phyloP scores from a whole-genome alignment of 495 filamentous ascomycete genomes.

The Diplogelasinospora grovesii region DNA sequence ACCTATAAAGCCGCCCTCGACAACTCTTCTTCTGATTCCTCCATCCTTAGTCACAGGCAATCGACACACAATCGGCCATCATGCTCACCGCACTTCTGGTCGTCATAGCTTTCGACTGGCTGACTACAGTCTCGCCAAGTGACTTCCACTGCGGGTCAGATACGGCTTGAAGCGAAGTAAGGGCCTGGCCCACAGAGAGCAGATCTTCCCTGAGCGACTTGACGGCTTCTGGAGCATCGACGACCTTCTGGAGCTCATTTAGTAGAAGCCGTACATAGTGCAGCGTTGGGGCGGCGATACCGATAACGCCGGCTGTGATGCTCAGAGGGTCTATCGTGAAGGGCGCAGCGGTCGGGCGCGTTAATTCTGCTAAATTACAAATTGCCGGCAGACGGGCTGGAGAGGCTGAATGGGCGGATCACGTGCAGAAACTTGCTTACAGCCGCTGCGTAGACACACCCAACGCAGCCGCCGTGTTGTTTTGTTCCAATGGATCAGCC shows the following conservation, averaged over 20 bases:
- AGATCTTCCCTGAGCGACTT: constrained; percentile 27
- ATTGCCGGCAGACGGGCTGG: not conserved
- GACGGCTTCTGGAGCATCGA: constrained; percentile 31
- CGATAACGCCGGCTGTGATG: constrained; percentile 27
- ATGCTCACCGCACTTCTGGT: too few species aligned
- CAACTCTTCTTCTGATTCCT: too few species aligned
- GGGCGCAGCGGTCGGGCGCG: not conserved
- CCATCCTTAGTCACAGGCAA: too few species aligned
- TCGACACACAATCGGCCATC: too few species aligned
- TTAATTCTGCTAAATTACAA: not conserved
- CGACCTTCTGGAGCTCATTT: constrained; percentile 32
- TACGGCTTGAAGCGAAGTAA: constrained; percentile 30
- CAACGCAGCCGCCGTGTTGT: too few species aligned
- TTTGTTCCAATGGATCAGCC: too few species aligned
- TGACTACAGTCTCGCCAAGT: constrained; percentile 26
- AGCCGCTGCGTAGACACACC: too few species aligned
- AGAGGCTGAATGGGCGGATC: too few species aligned
- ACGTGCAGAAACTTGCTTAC: too few species aligned
- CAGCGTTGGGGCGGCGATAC: constrained; percentile 31
- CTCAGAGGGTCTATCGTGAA: constrained; percentile 32
- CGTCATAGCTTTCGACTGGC: constrained; percentile 25
- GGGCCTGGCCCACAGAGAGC: constrained; percentile 22
- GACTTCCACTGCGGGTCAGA: constrained; percentile 27
- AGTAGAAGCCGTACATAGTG: constrained; percentile 31
- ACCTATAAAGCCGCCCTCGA: too few species aligned